Conservation (phyloP, 164 flowering plant species). For the Vitis rupestris region DNA sequence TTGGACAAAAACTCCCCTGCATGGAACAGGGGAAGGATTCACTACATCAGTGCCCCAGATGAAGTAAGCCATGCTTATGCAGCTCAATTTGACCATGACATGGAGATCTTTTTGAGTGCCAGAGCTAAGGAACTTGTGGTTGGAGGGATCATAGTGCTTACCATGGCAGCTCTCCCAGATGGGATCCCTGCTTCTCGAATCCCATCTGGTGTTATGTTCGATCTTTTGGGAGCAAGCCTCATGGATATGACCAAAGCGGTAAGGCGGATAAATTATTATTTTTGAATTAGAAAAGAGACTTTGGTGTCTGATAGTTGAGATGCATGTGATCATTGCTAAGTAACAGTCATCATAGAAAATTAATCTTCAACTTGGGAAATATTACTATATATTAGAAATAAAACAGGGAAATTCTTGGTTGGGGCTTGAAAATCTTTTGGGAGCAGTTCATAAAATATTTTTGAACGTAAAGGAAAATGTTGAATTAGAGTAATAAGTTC, state of each 20-base stretch:
- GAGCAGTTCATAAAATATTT: too few species aligned
- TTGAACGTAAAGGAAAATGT: too few species aligned
- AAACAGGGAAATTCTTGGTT: too few species aligned
- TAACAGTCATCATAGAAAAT: too few species aligned
- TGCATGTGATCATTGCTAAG: too few species aligned
- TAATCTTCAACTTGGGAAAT: too few species aligned
- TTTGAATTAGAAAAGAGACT: too few species aligned
- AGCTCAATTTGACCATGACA: neutral
- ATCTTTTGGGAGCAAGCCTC: conserved; percentile 9
- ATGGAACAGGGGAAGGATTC: conserved; percentile 3
- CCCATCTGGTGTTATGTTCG: neutral
- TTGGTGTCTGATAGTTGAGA: too few species aligned
- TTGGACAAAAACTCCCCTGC: conserved; percentile 9
- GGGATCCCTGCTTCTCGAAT: neutral
- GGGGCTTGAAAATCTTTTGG: too few species aligned
- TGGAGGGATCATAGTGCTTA: conserved; percentile 8
- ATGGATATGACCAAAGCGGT: conserved; percentile 25
- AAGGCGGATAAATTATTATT: neutral
- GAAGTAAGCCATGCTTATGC: neutral
- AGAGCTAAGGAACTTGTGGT: neutral
- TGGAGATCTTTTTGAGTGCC: neutral
- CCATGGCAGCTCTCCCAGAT: neutral
- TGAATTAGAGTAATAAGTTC: too few species aligned
- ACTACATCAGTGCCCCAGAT: neutral
- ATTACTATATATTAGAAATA: too few species aligned